Evolutionary conservation across 106 monocot genomes (phyloP), one percentile per base, ranked within the genome.

Genomic region (Dendrobium chrysotoxum): DNA sequence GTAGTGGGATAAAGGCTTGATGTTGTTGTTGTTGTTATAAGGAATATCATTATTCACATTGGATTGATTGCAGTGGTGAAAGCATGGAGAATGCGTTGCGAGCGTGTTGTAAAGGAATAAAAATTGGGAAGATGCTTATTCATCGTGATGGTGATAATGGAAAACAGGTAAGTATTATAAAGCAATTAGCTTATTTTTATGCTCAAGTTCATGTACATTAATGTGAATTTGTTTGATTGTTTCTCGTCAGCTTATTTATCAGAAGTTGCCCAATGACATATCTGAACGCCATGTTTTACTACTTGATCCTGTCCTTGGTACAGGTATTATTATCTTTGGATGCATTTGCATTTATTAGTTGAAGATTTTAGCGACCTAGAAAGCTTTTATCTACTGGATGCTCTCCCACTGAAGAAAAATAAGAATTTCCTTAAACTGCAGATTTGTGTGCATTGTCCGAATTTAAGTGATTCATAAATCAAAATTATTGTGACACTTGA

Each of bases 81-180:
- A 96, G 96, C 77, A 96, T 96, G 96, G 96, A 97, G 75, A 97
- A 97, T 88, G 96, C 96, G 39, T 83, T 97, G 42, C 84, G 96
- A 75, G 96, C 96, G 41, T 97, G 96, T 80, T 97, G 96, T 61
- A 94, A 97, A 92, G 96, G 96, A 57, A 88, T 97, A 66, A 97
- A 97, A 78, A 97, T 97, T 72, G 96, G 96, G 42, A 97, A 97
- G 86, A 97, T 97, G 28, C 96, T 97, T 79, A 94, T 97, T 85
- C 96, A 94, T 74, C 84, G 92, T 57, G 92, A 94, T 86, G 96
- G 93, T 50, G 96, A 94, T 81, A 93, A 90, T 77, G 96, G 96
- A 31, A 86, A 97, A 53, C 96, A 93, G 93, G 96, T 93, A 39
- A 46, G 44, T 26, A 76, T 46, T 28, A 28, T 45, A 15, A 23